Evolutionary conservation across 1,139 yeast genomes (phyloP).

Genomic region (Zygoascus meyerae): DNA sequence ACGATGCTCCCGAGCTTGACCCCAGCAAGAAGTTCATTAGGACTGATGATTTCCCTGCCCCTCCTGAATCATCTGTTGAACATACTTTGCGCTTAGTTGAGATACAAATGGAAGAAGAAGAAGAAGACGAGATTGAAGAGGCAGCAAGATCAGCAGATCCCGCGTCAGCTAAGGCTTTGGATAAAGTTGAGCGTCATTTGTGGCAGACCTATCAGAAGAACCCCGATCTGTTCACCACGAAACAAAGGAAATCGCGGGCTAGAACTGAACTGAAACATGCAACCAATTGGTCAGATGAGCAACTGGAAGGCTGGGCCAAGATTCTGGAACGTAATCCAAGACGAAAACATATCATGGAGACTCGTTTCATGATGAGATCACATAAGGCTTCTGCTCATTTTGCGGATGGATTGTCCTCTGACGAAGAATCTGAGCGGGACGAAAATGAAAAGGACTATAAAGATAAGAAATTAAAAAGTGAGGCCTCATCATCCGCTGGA

Average conservation of each 20-base stretch:
- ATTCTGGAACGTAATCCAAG: constrained; percentile 64
- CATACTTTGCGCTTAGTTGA: constrained; percentile 62
- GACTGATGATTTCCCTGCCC: constrained; percentile 26
- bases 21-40: constrained; percentile 18
- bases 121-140: constrained; percentile 53
- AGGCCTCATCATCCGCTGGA: neutral
- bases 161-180: constrained; percentile 23
- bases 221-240: constrained; percentile 47
- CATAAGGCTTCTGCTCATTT: too few relatives aligned
- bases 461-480: neutral
- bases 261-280: constrained; percentile 49
- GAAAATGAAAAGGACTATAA: neutral
- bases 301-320: constrained; percentile 88
- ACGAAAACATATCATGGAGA: constrained; percentile 47
- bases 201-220: constrained; percentile 53
- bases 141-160: constrained; percentile 20
- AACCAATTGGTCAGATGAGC: constrained; percentile 78
- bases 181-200: constrained; percentile 46
- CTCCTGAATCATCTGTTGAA: constrained; percentile 45
- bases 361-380: constrained; percentile 44
- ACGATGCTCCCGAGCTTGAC: constrained; percentile 35
- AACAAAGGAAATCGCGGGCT: constrained; percentile 45
- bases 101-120: constrained; percentile 55
- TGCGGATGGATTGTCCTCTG: constrained; percentile 11
- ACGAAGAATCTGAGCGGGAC: neutral